phyloP scores from a whole-genome alignment of 345 rosid species.

The Hibiscus trionum region DNA sequence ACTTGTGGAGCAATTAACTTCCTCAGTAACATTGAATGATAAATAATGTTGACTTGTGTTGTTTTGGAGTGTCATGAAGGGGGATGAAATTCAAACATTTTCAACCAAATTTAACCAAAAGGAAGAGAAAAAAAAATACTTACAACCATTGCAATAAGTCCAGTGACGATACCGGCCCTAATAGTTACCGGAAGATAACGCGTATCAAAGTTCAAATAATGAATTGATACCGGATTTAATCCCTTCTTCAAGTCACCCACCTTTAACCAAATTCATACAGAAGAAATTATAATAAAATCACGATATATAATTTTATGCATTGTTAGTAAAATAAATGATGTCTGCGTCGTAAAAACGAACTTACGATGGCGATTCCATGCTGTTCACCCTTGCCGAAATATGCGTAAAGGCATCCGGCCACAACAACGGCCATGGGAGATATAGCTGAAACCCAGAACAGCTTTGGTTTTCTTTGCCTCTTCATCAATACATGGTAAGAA shows the following conservation, averaged over 20 bases:
- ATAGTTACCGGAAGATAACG: slow-evolving; percentile 43
- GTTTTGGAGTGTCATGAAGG: no score
- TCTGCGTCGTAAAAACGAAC: background rate
- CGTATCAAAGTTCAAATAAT: slow-evolving; percentile 43
- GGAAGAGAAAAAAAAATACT: slow-evolving; percentile 3
- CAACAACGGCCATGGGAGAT: slow-evolving; percentile 68
- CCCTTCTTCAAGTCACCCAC: slow-evolving; percentile 77
- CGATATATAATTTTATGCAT: no score
- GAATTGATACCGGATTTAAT: slow-evolving; percentile 56
- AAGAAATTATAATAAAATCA: background rate
- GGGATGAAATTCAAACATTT: no score
- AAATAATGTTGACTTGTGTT: no score
- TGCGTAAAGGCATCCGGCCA: slow-evolving; percentile 59
- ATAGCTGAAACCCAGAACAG: slow-evolving; percentile 84
- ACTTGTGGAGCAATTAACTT: no score
- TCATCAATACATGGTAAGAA: slow-evolving; percentile 2
- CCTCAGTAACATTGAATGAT: no score
- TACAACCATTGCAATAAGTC: slow-evolving; percentile 68
- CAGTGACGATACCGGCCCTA: slow-evolving; percentile 64
- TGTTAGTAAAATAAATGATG: no score
- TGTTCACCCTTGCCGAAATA: slow-evolving; percentile 41
- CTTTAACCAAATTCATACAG: slow-evolving; percentile 18
- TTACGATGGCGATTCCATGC: slow-evolving; percentile 63
- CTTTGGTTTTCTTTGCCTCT: slow-evolving; percentile 64
- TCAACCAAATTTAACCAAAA: background rate